Evolutionary conservation across 2,329 filamentous ascomycete species (phyloP), one percentile per base, ranked within the genome.

Genomic region (Fusarium phyllophilum): DNA sequence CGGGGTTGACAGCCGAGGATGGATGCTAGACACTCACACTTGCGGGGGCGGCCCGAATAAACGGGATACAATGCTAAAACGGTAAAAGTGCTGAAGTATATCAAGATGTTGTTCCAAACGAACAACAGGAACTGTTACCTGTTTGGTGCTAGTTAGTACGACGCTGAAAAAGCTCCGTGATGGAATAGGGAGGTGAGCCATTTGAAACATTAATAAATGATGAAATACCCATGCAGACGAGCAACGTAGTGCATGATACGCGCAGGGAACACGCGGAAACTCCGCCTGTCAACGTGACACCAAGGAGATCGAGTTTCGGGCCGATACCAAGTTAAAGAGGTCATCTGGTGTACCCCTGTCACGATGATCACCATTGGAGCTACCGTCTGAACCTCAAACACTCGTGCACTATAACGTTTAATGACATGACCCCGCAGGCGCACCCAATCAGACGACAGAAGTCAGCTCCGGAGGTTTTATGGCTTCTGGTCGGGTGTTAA

Each of bases 41-140:
- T 70, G 66, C 67, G 52, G 67, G 52, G 59, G 66, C 67, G 66
- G 66, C 59, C 67, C 67, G 67, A 70, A 54, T 70, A 8, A 24
- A 66, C 29, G 24, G 22, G n/a, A 8, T 11, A 33, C 39, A 34
- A 41, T 41, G 26, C 49, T 52, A 36, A 52, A 36, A 52, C 13
- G 31, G 49, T 36, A 34, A 26, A 52, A 22, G 49, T 26, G 13
- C 24, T 26, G 18, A 36, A 36, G n/a, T 7, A n/a, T 13, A 5
- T 29, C 13, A 54, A 54, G 20, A 55, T 39, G 31, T 45, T 44
- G 33, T 17, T 36, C 38, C 13, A 26, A 6, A 17, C 11, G 29
- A 34, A 10, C 5, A 38, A 29, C 18, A 14, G 34, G 42, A 42
- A 34, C 17, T n/a, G 10, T 63, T 61, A 4, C 58, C 24, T 10